Evolutionary conservation across 179 eudicot species (phyloP).

Genomic region (Nepenthes alata): DNA sequence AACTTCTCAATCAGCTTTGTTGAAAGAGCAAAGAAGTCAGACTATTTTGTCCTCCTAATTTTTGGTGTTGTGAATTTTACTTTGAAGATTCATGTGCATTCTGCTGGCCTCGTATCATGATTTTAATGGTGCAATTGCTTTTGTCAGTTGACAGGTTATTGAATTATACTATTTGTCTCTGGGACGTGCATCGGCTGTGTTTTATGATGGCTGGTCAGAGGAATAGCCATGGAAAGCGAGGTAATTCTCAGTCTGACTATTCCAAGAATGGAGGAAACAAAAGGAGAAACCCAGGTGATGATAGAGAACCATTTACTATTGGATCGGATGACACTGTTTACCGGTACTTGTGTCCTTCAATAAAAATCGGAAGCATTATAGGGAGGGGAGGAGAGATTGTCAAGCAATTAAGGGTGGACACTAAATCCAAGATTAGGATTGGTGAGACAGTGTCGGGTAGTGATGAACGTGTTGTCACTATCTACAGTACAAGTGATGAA

Average conservation of each 20-base stretch:
- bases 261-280: constrained; percentile 60
- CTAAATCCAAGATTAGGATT: constrained; percentile 78
- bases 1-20: too few species aligned
- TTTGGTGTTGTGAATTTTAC: too few species aligned
- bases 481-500: constrained; percentile 69
- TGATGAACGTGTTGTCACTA: constrained; percentile 75
- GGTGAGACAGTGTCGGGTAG: constrained; percentile 80
- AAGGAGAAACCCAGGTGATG: constrained; percentile 55
- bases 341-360: constrained; percentile 76
- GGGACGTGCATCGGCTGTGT: background rate
- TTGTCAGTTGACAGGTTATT: too few species aligned
- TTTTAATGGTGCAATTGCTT: too few species aligned
- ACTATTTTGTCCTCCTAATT: too few species aligned
- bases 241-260: constrained; percentile 53
- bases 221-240: constrained; percentile 62
- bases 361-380: constrained; percentile 85
- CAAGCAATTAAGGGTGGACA: constrained; percentile 72
- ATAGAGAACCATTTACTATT: constrained; percentile 48
- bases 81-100: too few species aligned
- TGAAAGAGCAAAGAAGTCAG: too few species aligned
- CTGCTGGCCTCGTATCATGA: too few species aligned
- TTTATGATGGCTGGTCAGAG: constrained; percentile 70
- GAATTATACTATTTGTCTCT: background rate
- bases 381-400: constrained; percentile 98
- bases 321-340: constrained; percentile 79